Conservation (phyloP, 73 alveolate species). For the Effrenium voratum region DNA sequence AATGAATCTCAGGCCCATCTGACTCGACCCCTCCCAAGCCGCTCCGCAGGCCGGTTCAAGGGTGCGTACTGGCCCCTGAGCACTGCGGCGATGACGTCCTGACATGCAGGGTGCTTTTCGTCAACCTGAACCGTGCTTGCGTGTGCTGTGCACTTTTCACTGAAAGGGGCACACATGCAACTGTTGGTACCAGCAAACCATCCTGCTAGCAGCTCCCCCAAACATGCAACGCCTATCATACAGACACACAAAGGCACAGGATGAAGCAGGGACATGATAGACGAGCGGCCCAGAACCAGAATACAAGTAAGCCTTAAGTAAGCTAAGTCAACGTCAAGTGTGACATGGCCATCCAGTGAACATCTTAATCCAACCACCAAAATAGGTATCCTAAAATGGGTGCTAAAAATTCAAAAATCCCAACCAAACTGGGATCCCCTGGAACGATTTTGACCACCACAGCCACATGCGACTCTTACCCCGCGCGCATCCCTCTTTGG, state of each 20-base stretch:
- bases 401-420: too few relatives aligned
- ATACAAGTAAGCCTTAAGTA: too few relatives aligned
- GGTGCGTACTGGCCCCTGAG: conserved; percentile 56
- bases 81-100: conserved; percentile 78
- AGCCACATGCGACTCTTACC: background rate
- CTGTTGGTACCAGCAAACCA: background rate
- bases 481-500: background rate
- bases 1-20: too few relatives aligned
- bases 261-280: too few relatives aligned
- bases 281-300: too few relatives aligned
- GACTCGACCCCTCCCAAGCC: background rate
- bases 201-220: background rate
- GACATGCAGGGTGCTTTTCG: background rate
- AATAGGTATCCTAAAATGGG: too few relatives aligned
- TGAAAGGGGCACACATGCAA: background rate
- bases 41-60: conserved; percentile 21
- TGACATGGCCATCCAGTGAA: too few relatives aligned
- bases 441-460: background rate
- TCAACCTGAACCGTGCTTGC: background rate
- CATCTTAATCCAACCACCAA: too few relatives aligned
- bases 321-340: too few relatives aligned
- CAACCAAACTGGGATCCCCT: too few relatives aligned
- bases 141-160: background rate
- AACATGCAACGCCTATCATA: background rate
- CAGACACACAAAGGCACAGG: too few relatives aligned